These are phyloP conservation scores for Rutstroemia sydowiana DNA, from an alignment of 2,329 filamentous ascomycete genomes.

Conservation along the genomic window DNA sequence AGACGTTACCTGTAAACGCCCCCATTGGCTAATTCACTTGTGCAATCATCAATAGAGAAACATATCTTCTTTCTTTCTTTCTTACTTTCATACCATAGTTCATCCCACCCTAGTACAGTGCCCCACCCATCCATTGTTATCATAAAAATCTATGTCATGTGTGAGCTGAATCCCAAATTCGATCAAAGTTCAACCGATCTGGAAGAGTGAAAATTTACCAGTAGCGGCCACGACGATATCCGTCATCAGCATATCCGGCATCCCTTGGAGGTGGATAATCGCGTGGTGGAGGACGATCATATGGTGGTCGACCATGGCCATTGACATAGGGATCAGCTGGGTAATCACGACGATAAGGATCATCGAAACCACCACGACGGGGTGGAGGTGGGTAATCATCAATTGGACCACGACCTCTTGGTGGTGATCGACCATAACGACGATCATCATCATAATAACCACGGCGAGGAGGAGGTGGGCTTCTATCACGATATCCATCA, in stretches of 20 bases:
- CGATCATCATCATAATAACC: slow-evolving; percentile 81
- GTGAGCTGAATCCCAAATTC: slow-evolving; percentile 11
- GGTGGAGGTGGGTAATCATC: slow-evolving; percentile 68
- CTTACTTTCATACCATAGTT: too few species aligned
- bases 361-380: slow-evolving; percentile 62
- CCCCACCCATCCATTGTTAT: too few species aligned
- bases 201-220: slow-evolving; percentile 23
- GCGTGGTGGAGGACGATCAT: slow-evolving; percentile 39
- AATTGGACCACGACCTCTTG: slow-evolving; percentile 60
- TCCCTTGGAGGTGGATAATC: slow-evolving; percentile 31
- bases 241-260: slow-evolving; percentile 24
- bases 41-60: slow-evolving; percentile 10
- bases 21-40: slow-evolving; percentile 8
- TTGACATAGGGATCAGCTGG: slow-evolving; percentile 53
- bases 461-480: slow-evolving; percentile 66
- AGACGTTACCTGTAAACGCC: slow-evolving; percentile 11
- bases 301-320: slow-evolving; percentile 41
- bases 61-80: too few species aligned
- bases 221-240: slow-evolving; percentile 27
- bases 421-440: slow-evolving; percentile 74
- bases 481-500: slow-evolving; percentile 81
- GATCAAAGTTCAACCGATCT: slow-evolving; percentile 1
- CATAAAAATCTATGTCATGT: slow-evolving; percentile 14
- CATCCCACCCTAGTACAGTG: slow-evolving; percentile 11
- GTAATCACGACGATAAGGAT: slow-evolving; percentile 66